Percentiles rank a stretch among this genome's conserved stretches.
Evolutionary conservation across 192 early-diverging fungal species (phyloP).

Genomic region (Entomortierella lignicola): DNA sequence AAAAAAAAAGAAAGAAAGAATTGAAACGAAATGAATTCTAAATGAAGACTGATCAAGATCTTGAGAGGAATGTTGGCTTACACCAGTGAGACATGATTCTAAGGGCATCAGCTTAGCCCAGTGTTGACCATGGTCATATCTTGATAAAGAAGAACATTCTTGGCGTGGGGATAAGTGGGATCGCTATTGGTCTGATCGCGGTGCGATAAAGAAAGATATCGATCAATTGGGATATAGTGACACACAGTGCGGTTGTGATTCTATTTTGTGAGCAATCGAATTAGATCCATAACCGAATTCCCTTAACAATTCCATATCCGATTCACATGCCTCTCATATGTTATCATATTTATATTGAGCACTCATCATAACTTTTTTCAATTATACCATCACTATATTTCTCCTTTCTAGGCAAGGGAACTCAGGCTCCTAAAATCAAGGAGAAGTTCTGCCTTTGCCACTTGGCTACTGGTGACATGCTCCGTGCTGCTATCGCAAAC

Average conservation of each 20-base stretch:
- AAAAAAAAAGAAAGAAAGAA: neutral
- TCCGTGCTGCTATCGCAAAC: constrained; percentile 92
- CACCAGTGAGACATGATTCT: too few species aligned
- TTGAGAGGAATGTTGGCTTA: neutral
- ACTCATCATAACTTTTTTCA: neutral
- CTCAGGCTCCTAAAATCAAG: constrained; percentile 96
- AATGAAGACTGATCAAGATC: neutral
- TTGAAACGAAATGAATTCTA: neutral
- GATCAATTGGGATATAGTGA: constrained; percentile 9
- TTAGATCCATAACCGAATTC: constrained; percentile 25
- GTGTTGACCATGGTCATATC: too few species aligned
- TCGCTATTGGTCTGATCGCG: constrained; percentile 24
- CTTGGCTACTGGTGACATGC: constrained; percentile 99
- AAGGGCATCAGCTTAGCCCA: too few species aligned
- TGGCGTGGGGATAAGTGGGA: neutral
- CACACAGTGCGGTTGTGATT: neutral
- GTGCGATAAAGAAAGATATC: constrained; percentile 8
- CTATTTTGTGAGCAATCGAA: constrained; percentile 44
- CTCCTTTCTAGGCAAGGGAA: constrained; percentile 80
- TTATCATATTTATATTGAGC: neutral
- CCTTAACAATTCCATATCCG: neutral
- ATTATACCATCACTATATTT: constrained; percentile 1
- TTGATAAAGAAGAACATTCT: neutral
- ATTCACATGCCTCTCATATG: constrained; percentile 31
- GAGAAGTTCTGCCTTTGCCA: constrained; percentile 97